Base-by-base conservation (phyloP, 2,329 filamentous ascomycete genomes). In the Phyllosticta citribraziliensis region DNA sequence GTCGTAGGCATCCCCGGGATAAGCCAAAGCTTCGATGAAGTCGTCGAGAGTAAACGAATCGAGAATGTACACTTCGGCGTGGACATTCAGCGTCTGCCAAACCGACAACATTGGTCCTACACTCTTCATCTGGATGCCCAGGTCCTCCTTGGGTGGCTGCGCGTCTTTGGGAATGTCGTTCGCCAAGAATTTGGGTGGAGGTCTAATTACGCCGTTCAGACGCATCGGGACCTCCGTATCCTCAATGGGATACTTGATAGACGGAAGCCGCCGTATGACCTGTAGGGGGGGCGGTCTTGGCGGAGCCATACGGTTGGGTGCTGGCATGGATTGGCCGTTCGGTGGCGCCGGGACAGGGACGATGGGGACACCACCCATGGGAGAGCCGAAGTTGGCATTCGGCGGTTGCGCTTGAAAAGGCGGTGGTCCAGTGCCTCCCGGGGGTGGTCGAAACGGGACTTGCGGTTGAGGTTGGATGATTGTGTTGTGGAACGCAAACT, bases 21-120 rank as follows among this genome's bases (percentile, higher is more conserved):
- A 87, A 56, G 86, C 82, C 80, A 99, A 86, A 0, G 92, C 88
- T 71, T 97, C 88, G 4, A 96, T 81, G 68, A 92, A 97, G 72
- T 99, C 94, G 72, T 99, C 94, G 69, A 97, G 95, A 0, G 93
- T 97, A 70, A 99, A 99, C 0, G 93, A 97, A 73, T 99, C 94
- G 25, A 99, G 81, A 69, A 90, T 85, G 70, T 96, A 96, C 19
- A 97, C 88, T 69, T 96, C 91, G 70, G 91, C 96, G 71, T 97
- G 97, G n/a, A 99, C 93, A 69, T 97, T 99, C 35, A 99, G 80
- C 0, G 92, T 97, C 68, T 97, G 91, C 94, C 94, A 99, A 0
- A 89, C 90, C 74, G 97, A 93, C 24, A 99, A 76, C 17, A 97
- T 78, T 2, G 85, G 82, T 0, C 92, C 91, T n/a, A 97, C 84